phyloP scores from a whole-genome alignment of 495 filamentous ascomycete genomes.

The Tuber indicum region DNA sequence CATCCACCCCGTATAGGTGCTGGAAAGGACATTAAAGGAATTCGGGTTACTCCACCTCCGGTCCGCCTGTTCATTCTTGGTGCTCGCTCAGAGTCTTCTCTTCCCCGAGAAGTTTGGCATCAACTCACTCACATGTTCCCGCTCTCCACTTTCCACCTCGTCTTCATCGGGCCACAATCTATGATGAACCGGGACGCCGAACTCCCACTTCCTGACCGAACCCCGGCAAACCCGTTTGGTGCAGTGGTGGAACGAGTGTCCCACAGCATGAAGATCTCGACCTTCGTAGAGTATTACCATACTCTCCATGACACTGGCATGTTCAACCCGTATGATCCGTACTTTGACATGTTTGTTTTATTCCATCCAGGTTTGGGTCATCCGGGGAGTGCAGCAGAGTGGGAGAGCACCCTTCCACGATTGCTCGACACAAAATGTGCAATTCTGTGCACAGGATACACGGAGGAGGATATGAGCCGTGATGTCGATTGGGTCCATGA shows the following conservation, averaged over 20 bases:
- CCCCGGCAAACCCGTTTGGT: conserved; percentile 79
- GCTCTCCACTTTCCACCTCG: conserved; percentile 66
- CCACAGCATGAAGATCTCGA: conserved; percentile 85
- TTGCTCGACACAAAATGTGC: conserved; percentile 92
- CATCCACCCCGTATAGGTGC: conserved; percentile 78
- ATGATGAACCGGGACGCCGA: conserved; percentile 87
- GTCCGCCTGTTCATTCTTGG: conserved; percentile 90
- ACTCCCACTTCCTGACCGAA: conserved; percentile 80
- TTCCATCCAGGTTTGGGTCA: conserved; percentile 97
- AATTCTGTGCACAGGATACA: conserved; percentile 90
- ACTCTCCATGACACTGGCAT: conserved; percentile 81
- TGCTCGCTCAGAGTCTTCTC: conserved; percentile 89
- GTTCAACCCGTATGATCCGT: conserved; percentile 92
- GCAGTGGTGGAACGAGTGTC: conserved; percentile 81
- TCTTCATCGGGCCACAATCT: conserved; percentile 93
- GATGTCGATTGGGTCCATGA: conserved; percentile 84
- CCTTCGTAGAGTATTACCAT: conserved; percentile 97
- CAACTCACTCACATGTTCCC: conserved; percentile 90
- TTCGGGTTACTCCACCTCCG: conserved; percentile 75
- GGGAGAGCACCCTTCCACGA: conserved; percentile 80
- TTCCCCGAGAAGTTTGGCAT: conserved; percentile 88
- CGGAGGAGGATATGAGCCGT: conserved; percentile 84
- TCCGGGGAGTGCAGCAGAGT: conserved; percentile 84
- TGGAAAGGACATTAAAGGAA: conserved; percentile 64
- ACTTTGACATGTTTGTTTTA: conserved; percentile 91